Base-by-base conservation (phyloP, 768 basidiomycete species). In the Hemileccinum impolitum region DNA sequence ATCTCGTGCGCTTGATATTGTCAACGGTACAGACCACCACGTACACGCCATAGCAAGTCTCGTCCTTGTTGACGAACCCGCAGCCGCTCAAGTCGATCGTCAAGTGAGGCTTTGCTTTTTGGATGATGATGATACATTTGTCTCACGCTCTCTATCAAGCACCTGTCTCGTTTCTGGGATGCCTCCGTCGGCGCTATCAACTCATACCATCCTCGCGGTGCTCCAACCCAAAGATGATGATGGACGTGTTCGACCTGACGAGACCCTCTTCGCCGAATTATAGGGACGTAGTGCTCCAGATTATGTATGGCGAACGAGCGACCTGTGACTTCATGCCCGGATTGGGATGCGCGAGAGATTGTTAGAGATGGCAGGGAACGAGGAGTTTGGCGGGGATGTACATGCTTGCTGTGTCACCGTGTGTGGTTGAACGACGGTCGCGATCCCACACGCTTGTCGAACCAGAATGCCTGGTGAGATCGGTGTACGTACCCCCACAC, bases 281-380 rank as follows among this genome's bases (percentile, higher is more conserved):
- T 75, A 75, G 3, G 56, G 77, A 69, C 36, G 80, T 94, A 3
- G 81, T 85, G 0, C 80, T 85, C 64, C 92, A 93, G 64, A 75
- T 87, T 3, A 71, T 81, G 84, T 57, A 76, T 79, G 1, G 80
- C 75, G 3, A 82, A 76, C 52, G 90, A 93, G 37, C 79, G 79
- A 31, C 81, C 88, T 3, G 74, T 78, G 17, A 81, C 94, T 37
- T 76, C 88, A 9, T 74, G 91, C 39, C 91, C 90, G 0, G 87
- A 90, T 7, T 73, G 92, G 38, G 91, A 94, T 61, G 85, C 93
- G 3, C 76, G 84, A 52, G 93, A 95, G 43, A 48, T 85, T 19
- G 61, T 94, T 25, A 78, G 72, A 54, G 25, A 65, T 70, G 62
- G 58, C 47, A 0, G 44, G 18, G 6, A 50, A 55, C 1, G 64